Percentiles rank a stretch among this genome's conserved stretches.
These are phyloP conservation scores for Blastomyces emzantsi DNA, from an alignment of 2,329 filamentous ascomycete species.

Conservation along the genomic window DNA sequence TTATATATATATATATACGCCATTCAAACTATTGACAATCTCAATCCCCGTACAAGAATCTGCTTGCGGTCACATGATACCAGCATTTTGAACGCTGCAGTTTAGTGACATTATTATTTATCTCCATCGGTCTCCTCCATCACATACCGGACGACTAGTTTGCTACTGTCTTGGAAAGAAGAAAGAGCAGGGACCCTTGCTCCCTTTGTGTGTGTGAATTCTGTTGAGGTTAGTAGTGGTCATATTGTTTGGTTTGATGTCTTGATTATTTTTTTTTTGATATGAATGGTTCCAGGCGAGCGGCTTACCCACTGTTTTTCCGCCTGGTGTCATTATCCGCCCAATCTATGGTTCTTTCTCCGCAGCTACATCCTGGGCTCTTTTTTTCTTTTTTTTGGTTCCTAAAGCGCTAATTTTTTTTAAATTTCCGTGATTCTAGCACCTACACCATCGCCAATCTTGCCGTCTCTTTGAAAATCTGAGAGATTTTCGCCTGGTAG, in stretches of 20 bases:
- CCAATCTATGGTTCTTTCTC: neutral
- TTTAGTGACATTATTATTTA: neutral
- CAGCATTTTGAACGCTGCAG: neutral
- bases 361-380: neutral
- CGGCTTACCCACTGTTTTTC: neutral
- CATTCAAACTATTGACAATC: neutral
- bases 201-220: neutral
- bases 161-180: slow-evolving; percentile 7
- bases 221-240: slow-evolving; percentile 5
- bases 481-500: neutral
- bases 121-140: neutral
- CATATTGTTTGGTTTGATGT: too few species aligned
- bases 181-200: neutral
- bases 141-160: slow-evolving; percentile 6
- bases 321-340: neutral
- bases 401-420: neutral
- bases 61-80: slow-evolving; percentile 7
- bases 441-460: neutral
- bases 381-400: neutral
- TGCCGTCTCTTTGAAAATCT: slow-evolving; percentile 2
- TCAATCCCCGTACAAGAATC: neutral
- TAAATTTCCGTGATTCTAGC: neutral
- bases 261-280: neutral
- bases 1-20: neutral
- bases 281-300: neutral